Percentiles rank a stretch among this genome's conserved stretches.
Evolutionary conservation across 306 rosid species (phyloP).

Genomic region (Dryas alaskensis): DNA sequence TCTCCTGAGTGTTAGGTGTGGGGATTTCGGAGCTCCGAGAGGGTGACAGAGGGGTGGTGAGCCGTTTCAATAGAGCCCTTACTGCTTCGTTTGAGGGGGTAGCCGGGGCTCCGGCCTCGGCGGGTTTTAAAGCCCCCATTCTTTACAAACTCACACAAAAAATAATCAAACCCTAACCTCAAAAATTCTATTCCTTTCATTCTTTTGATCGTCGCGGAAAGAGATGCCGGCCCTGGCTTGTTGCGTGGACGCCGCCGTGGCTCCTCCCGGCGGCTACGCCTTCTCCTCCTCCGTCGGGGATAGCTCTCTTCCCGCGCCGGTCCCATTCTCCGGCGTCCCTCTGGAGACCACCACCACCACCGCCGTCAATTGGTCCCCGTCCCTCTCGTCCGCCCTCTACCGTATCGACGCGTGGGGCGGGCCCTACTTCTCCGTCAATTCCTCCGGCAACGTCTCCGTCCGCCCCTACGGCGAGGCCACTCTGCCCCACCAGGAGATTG

Average conservation of each 20-base stretch:
- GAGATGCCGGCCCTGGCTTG: slow-evolving; percentile 93
- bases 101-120: slow-evolving; percentile 99
- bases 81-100: slow-evolving; percentile 90
- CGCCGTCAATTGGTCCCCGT: slow-evolving; percentile 56
- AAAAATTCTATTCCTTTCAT: slow-evolving; percentile 8
- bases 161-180: slow-evolving; percentile 31
- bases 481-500: slow-evolving; percentile 79
- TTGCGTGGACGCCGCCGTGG: slow-evolving; percentile 68
- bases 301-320: slow-evolving; percentile 64
- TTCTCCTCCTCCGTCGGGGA: slow-evolving; percentile 58
- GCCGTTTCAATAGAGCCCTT: slow-evolving; percentile 42
- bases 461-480: slow-evolving; percentile 61
- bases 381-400: slow-evolving; percentile 57
- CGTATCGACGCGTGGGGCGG: slow-evolving; percentile 74
- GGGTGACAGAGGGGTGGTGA: slow-evolving; percentile 35
- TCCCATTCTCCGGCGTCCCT: slow-evolving; percentile 44
- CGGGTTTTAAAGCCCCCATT: slow-evolving; percentile 97
- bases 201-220: slow-evolving; percentile 44
- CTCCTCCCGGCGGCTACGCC: slow-evolving; percentile 75
- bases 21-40: slow-evolving; percentile 53
- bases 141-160: slow-evolving; percentile 36
- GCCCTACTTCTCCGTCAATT: slow-evolving; percentile 65
- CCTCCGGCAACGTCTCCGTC: slow-evolving; percentile 67
- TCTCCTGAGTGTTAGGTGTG: slow-evolving; percentile 61
- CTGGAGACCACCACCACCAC: slow-evolving; percentile 22